Base-by-base conservation (phyloP, 2,329 filamentous ascomycete genomes). In the Fonsecaea pedrosoi region DNA sequence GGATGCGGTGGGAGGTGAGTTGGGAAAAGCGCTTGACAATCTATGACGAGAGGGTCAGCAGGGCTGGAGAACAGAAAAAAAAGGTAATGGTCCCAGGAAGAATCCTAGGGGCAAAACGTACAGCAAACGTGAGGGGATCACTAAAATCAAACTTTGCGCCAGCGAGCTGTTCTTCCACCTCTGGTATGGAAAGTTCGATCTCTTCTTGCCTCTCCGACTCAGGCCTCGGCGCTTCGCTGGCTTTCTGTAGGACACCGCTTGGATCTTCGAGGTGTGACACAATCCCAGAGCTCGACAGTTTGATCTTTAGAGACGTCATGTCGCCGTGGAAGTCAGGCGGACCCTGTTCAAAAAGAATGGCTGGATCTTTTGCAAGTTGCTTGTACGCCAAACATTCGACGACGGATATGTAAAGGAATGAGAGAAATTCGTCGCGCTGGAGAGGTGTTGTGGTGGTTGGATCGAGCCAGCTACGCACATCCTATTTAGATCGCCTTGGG, bases 1-100 rank as follows among this genome's bases (percentile, higher is more conserved):
- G 83, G 71, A 97, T 83, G 66, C 87, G 86, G 68, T 89, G 86
- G 68, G 92, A 92, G n/a, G 90, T 94, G 67, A 96, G 83, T 77
- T 95, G 91, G 77, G 90, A 87, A 68, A 93, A 82, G 66, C 92
- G 89, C 81, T 97, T 96, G 74, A 89, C 82, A 71, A 95, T 84
- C 94, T 97, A 60, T 18, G 57, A 13, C 37, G 53, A 37, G 25
- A 37, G 15, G n/a, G 71, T 70, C 15, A 55, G n/a, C 30, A 32
- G 6, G 4, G 4, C 40, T 15, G 2, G 9, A 38, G 53, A 8
- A 54, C 4, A 13, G 7, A 32, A 40, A 54, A 40, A 54, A 30
- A 21, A 21, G n/a, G n/a, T 30, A 7, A 55, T 21, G 53, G 10
- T 10, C 15, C 54, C 9, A 13, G 3, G 4, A 32, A 13, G 30